Evolutionary conservation across 2,329 filamentous ascomycete genomes (phyloP).

Genomic region (Delphinella strobiligena): DNA sequence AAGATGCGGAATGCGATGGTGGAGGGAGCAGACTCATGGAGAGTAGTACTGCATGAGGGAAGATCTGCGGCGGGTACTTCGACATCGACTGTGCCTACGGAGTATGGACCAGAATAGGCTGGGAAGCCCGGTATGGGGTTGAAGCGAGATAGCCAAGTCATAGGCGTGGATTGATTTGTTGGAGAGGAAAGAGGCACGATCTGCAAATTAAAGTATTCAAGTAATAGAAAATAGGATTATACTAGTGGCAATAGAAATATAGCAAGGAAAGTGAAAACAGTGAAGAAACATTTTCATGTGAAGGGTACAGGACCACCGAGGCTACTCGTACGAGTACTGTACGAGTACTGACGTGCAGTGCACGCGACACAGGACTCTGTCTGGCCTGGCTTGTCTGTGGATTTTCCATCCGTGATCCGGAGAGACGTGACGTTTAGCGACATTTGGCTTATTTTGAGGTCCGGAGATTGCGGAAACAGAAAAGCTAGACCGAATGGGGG

Average conservation of each 20-base stretch:
- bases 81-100: constrained; percentile 66
- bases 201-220: too few species aligned
- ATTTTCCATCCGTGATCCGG: too few species aligned
- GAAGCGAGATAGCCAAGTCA: constrained; percentile 34
- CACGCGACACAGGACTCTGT: neutral
- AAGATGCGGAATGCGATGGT: constrained; percentile 75
- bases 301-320: neutral
- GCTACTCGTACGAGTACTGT: too few species aligned
- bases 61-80: constrained; percentile 57
- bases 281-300: neutral
- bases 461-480: too few species aligned
- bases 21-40: constrained; percentile 44
- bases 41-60: constrained; percentile 41
- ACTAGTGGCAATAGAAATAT: neutral
- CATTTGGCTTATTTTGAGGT: too few species aligned
- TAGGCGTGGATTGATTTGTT: constrained; percentile 11
- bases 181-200: neutral
- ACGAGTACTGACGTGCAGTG: too few species aligned
- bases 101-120: constrained; percentile 63
- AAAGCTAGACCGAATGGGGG: neutral
- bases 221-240: neutral
- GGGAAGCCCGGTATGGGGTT: constrained; percentile 63
- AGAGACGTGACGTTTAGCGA: neutral
- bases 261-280: neutral
- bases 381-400: too few species aligned